Base-by-base conservation (phyloP, 2,329 filamentous ascomycete genomes). In the Davidsoniella neocaledoniae region DNA sequence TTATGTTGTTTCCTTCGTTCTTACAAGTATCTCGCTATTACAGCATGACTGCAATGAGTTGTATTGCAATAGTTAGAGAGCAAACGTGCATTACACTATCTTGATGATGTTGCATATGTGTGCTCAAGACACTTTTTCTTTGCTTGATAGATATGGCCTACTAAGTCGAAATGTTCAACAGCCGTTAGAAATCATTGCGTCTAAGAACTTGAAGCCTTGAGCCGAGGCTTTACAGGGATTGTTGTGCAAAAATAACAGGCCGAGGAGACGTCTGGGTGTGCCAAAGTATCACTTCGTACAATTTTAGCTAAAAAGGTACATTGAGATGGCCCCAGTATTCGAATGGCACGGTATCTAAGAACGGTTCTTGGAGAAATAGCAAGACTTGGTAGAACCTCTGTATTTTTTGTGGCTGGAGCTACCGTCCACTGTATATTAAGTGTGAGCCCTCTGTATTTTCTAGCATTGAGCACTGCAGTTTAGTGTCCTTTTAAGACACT, bases 281-380 rank as follows among this genome's bases (percentile, higher is more conserved):
- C 12, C 16, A 16, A 46, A 29, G 44, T 17, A 46, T 14, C 29
- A 14, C 33, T 26, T 26, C 44, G 37, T 16, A 46, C 37, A 21
- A 46, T 38, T 39, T 26, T 46, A 17, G 44, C 33, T 46, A n/a
- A 6, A 46, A 17, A 46, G 36, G 25, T 46, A 46, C 44, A 46
- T 10, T 14, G 14, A 8, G 17, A 16, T 21, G 8, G 8, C 29
- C 8, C 41, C 21, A 9, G 42, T 4, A 8, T 7, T 16, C 42
- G 14, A 16, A 23, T n/a, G 21, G 42, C 42, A 26, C 42, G 42
- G 42, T 43, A 43, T 26, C 23, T 43, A 12, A 33, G 26, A 33
- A 33, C 26, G 42, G 23, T 26, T 43, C 23, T 43, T 23, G 19
- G 42, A 16, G 29, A n/a, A 14, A 29, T 4, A 29, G 21, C 4